phyloP scores from a whole-genome alignment of 345 rosid genomes.

The Rhizophora apiculata region DNA sequence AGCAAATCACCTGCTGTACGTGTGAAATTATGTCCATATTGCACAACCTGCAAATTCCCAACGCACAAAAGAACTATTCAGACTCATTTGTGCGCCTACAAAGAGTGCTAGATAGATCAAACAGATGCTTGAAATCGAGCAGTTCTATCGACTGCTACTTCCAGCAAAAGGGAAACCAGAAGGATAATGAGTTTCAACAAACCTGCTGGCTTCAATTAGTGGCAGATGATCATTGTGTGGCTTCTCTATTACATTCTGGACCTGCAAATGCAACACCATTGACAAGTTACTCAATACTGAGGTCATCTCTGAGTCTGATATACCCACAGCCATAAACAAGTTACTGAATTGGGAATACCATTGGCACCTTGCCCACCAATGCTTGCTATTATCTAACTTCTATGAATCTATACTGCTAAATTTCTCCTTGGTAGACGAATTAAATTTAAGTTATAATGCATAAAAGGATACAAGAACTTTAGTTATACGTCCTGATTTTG shows the following conservation, averaged over 20 bases:
- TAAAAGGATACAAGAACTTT: not conserved
- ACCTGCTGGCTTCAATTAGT: constrained; percentile 85
- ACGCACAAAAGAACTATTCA: not conserved
- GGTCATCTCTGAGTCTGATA: not conserved
- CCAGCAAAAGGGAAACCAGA: not conserved
- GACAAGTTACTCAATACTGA: not conserved
- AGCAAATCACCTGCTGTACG: constrained; percentile 96
- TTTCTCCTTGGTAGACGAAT: no score
- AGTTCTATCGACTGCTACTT: no score
- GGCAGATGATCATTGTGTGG: constrained; percentile 80
- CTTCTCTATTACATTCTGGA: constrained; percentile 76
- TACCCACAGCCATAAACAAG: not conserved
- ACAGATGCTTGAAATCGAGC: not conserved
- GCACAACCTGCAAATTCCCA: constrained; percentile 66
- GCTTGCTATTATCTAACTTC: not conserved
- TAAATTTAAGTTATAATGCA: not conserved
- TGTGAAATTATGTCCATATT: constrained; percentile 94
- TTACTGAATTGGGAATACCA: not conserved
- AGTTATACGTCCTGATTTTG: not conserved
- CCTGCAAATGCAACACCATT: constrained; percentile 40
- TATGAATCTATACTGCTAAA: no score
- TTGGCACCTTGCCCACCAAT: not conserved
- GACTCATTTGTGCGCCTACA: not conserved
- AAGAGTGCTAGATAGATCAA: no score
- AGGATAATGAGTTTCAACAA: constrained; percentile 4